Conservation (phyloP, 164 flowering plant genomes). For the Hamamelis virginiana region DNA sequence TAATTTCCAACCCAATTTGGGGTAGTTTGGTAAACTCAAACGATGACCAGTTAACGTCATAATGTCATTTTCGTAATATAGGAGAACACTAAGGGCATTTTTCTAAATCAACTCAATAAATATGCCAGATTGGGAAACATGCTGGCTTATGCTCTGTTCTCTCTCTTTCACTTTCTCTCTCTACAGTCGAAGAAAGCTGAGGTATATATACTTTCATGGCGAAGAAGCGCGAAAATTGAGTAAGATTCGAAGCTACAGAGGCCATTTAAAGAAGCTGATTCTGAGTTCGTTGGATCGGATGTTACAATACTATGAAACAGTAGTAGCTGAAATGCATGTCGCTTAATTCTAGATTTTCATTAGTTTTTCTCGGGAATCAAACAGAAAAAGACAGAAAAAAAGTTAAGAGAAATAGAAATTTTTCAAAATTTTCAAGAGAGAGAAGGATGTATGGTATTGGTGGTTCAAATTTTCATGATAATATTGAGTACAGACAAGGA, state of each 20-base stretch:
- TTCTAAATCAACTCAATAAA: not conserved
- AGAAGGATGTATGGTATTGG: not conserved
- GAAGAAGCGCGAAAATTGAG: too few species aligned
- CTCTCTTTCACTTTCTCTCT: too few species aligned
- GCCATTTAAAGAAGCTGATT: too few species aligned
- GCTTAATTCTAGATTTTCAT: too few species aligned
- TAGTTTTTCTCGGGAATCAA: conserved; percentile 9
- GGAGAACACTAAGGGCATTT: not conserved
- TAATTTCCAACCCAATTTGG: not conserved
- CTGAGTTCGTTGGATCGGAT: too few species aligned
- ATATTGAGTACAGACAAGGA: conserved; percentile 14
- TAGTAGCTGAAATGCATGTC: too few species aligned
- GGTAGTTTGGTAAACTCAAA: conserved; percentile 7
- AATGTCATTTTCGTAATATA: not conserved
- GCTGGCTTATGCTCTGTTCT: conserved; percentile 9
- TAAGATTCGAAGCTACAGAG: too few species aligned
- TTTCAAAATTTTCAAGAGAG: not conserved
- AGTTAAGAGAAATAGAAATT: too few species aligned
- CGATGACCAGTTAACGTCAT: not conserved
- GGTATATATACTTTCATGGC: too few species aligned
- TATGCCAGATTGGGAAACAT: not conserved
- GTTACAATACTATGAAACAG: too few species aligned
- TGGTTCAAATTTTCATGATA: conserved; percentile 5
- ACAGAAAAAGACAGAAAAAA: not conserved
- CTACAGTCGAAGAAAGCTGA: too few species aligned